phyloP scores from a whole-genome alignment of 23 red algal species.

The Gracilariopsis chorda region DNA sequence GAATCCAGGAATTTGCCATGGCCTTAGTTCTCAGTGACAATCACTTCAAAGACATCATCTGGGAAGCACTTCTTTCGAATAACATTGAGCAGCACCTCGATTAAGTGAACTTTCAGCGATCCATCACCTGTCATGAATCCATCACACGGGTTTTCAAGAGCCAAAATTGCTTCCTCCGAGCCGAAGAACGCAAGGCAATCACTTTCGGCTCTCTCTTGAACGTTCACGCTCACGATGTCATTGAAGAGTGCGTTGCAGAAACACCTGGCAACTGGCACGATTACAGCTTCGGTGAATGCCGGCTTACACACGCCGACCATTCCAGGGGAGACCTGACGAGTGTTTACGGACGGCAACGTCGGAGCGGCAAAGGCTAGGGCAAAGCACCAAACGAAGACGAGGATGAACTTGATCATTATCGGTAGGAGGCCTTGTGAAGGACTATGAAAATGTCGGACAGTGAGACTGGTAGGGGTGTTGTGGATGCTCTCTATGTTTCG shows the following conservation, averaged over 20 bases:
- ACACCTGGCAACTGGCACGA: not conserved
- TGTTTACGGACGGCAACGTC: not conserved
- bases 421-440: not conserved
- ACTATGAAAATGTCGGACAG: not conserved
- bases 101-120: not conserved
- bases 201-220: not conserved
- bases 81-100: not conserved
- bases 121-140: not conserved
- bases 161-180: not conserved
- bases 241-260: not conserved
- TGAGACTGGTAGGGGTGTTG: not conserved
- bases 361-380: not conserved
- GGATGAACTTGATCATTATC: not conserved
- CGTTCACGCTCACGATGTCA: not conserved
- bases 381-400: not conserved
- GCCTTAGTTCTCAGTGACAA: not conserved
- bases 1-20: no score
- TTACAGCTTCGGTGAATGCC: not conserved
- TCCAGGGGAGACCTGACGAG: not conserved
- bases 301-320: not conserved
- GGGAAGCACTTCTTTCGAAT: not conserved
- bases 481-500: no score
- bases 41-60: not conserved
- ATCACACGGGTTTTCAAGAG: not conserved
- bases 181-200: not conserved